Base-by-base conservation (phyloP, 75 land plant genomes). In the Cunninghamia lanceolata region DNA sequence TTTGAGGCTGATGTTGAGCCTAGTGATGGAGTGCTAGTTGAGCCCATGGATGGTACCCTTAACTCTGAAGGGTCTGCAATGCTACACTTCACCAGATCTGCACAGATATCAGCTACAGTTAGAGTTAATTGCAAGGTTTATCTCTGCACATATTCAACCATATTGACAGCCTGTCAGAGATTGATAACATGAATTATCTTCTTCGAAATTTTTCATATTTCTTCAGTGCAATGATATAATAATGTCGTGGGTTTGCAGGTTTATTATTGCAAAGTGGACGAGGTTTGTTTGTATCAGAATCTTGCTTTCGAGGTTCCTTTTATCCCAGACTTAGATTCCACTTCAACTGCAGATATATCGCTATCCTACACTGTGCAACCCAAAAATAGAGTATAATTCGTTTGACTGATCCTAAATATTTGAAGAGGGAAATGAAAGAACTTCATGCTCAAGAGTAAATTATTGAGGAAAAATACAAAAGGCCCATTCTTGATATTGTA, bases 231-330 rank as follows among this genome's bases (percentile, higher is more conserved):
- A 19, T 19, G 34, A 63, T 84, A 15, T 25, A 54, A 84, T 32
- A 83, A 15, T 50, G 30, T 83, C 32, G n/a, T 52, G 28, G 83
- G 14, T 52, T 25, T 76, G 73, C 91, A 98, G 99, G 94, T 98
- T 9, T 98, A 96, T 87, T 96, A 93, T 88, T 98, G 99, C 85
- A 94, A 98, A 86, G 97, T 93, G 90, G 99, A 98, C 81, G 94
- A 95, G 85, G 99, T 95, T n/a, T 98, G 99, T 82, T 89, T 98
- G 36, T 98, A 96, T 86, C 91, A 96, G 87, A 89, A 93, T 0
- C 68, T 98, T 53, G 91, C 89, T 25, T 96, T 98, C 85, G 96
- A 96, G 68, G 89, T 98, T 9, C 91, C 96, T 5, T 94, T 98
- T 53, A 84, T 86, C 68, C 88, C 92, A 32, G 91, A 71, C 77